A percentile compares a stretch with the other conserved stretches of the same genome.
Conservation (phyloP, 495 filamentous ascomycete genomes). For the Hypomontagnella monticulosa region DNA sequence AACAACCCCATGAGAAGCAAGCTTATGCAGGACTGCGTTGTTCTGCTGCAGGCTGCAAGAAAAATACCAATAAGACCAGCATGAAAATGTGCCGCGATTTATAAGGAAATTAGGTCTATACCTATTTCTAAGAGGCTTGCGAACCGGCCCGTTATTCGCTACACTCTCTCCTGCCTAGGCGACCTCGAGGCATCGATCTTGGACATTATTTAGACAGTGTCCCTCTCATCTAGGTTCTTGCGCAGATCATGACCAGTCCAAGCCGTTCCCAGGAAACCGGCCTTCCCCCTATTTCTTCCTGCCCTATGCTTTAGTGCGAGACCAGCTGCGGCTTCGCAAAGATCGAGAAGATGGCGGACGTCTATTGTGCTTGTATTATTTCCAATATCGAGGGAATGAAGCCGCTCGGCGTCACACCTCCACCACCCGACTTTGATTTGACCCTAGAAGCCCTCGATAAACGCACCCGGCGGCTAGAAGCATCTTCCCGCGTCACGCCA, state of each 20-base stretch:
- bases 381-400: slow-evolving; percentile 37
- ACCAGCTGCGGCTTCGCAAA: background rate
- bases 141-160: background rate
- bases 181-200: background rate
- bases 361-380: slow-evolving; percentile 20
- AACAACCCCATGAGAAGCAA: slow-evolving; percentile 2
- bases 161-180: background rate
- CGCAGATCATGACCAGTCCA: slow-evolving; percentile 1
- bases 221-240: background rate
- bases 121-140: slow-evolving; percentile 14
- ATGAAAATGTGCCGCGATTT: slow-evolving; percentile 7
- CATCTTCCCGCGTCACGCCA: slow-evolving; percentile 14
- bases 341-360: slow-evolving; percentile 18
- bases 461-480: slow-evolving; percentile 35
- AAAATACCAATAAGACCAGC: slow-evolving; percentile 17
- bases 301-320: background rate
- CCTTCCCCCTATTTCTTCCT: background rate
- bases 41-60: slow-evolving; percentile 32
- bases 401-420: background rate
- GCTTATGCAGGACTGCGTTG: slow-evolving; percentile 36
- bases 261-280: background rate
- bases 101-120: background rate
- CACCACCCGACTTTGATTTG: slow-evolving; percentile 2
- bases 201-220: slow-evolving; percentile 15
- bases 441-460: slow-evolving; percentile 28